phyloP scores from a whole-genome alignment of 2,329 filamentous ascomycete genomes.

The Neopestalotiopsis sp. region DNA sequence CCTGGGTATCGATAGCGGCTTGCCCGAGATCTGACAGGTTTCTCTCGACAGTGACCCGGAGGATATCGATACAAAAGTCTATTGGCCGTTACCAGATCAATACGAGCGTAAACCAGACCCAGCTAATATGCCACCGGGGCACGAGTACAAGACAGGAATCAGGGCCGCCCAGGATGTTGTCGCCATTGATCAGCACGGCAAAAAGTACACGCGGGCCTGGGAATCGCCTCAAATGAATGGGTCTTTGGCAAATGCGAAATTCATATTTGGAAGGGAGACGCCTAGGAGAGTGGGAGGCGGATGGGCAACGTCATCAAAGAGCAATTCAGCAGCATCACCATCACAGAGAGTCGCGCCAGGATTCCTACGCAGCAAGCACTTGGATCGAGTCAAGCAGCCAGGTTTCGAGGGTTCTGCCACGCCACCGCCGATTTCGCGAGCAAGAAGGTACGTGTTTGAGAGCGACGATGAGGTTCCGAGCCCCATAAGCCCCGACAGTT shows the following conservation, averaged over 20 bases:
- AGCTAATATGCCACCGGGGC: background rate
- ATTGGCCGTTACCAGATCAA: conserved; percentile 5
- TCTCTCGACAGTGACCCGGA: background rate
- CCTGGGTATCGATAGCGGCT: background rate
- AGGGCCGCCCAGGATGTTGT: background rate
- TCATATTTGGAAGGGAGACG: background rate
- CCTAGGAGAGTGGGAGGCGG: background rate
- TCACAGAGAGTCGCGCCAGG: background rate
- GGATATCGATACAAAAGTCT: background rate
- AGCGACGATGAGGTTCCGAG: background rate
- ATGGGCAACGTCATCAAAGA: background rate
- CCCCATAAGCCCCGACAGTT: background rate
- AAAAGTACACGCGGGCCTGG: background rate
- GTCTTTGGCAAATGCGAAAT: background rate
- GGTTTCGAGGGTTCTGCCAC: background rate
- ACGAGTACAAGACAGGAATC: background rate
- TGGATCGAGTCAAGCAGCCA: background rate
- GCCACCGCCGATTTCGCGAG: conserved; percentile 1
- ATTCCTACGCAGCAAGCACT: background rate
- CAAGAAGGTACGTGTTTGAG: conserved; percentile 2
- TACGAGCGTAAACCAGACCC: conserved; percentile 6
- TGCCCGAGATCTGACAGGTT: background rate
- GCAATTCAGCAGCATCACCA: background rate
- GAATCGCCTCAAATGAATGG: background rate
- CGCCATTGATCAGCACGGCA: background rate